Percentiles rank a stretch among this genome's conserved stretches.
Evolutionary conservation across 2,329 filamentous ascomycete genomes (phyloP).

Genomic region (Verticillium klebahnii): DNA sequence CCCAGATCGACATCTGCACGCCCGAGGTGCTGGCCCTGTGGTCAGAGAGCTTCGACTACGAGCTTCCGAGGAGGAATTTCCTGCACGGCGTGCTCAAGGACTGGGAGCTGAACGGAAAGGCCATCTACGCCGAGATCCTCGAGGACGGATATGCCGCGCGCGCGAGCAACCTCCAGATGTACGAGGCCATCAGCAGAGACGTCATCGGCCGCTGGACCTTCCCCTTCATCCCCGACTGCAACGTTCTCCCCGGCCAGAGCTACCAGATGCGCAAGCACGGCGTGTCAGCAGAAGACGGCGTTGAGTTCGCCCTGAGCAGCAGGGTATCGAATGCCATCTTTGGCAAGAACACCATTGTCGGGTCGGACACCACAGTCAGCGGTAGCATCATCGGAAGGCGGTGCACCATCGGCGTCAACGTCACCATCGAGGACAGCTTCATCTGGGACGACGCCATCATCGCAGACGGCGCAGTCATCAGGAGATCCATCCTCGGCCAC

Average conservation of each 20-base stretch:
- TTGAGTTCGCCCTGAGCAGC: slow-evolving; percentile 68
- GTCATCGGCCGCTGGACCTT: slow-evolving; percentile 85
- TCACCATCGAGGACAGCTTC: slow-evolving; percentile 72
- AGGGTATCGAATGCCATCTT: slow-evolving; percentile 68
- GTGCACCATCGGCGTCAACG: slow-evolving; percentile 83
- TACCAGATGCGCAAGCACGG: slow-evolving; percentile 68
- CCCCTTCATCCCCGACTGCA: slow-evolving; percentile 84
- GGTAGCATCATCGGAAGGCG: slow-evolving; percentile 79
- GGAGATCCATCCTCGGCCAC: slow-evolving; percentile 71
- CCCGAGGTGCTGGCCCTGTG: slow-evolving; percentile 91
- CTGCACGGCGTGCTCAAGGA: slow-evolving; percentile 92
- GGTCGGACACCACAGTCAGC: slow-evolving; percentile 62
- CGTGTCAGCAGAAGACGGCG: slow-evolving; percentile 74
- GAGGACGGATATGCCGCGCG: slow-evolving; percentile 80
- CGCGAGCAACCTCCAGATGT: slow-evolving; percentile 80
- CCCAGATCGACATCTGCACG: slow-evolving; percentile 94
- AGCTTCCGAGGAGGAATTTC: slow-evolving; percentile 82
- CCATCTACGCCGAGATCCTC: slow-evolving; percentile 87
- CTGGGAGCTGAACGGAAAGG: slow-evolving; percentile 94
- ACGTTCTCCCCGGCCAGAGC: slow-evolving; percentile 71
- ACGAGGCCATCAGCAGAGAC: slow-evolving; percentile 84
- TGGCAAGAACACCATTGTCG: slow-evolving; percentile 71
- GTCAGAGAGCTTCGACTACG: slow-evolving; percentile 98
- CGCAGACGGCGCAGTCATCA: slow-evolving; percentile 67
- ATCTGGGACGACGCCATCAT: slow-evolving; percentile 84